These are phyloP conservation scores for Torrubiella hemipterigena DNA, from an alignment of 2,329 filamentous ascomycete species.

Conservation along the genomic window DNA sequence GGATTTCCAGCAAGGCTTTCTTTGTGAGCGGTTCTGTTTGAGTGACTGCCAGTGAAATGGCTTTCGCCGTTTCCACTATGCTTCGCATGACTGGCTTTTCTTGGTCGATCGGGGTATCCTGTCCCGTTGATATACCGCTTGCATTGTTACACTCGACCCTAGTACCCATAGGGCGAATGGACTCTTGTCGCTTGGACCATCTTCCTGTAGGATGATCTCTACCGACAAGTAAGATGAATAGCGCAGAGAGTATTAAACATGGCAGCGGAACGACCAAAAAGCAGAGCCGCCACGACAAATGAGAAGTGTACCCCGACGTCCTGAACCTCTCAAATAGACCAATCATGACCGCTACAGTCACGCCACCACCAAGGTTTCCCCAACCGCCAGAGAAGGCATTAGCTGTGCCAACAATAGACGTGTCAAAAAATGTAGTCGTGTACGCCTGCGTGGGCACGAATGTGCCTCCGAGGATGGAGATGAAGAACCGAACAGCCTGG, in stretches of 20 bases:
- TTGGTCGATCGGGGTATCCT: too few species aligned
- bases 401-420: constrained; percentile 79
- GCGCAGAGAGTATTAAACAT: constrained; percentile 41
- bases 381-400: constrained; percentile 77
- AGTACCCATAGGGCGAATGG: background rate
- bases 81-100: too few species aligned
- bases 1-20: background rate
- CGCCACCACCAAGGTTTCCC: constrained; percentile 79
- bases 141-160: background rate
- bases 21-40: background rate
- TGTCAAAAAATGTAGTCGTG: constrained; percentile 88
- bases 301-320: constrained; percentile 39
- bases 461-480: constrained; percentile 64
- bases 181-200: constrained; percentile 1
- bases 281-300: constrained; percentile 71
- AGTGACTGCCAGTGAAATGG: background rate
- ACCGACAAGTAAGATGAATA: constrained; percentile 2
- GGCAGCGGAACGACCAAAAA: constrained; percentile 70
- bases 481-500: constrained; percentile 66
- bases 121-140: too few species aligned
- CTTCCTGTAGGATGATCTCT: constrained; percentile 3
- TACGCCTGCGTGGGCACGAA: constrained; percentile 87
- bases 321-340: constrained; percentile 70
- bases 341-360: constrained; percentile 91
- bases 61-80: too few species aligned